Conservation (phyloP, 306 rosid genomes). For the Casuarina glauca region DNA sequence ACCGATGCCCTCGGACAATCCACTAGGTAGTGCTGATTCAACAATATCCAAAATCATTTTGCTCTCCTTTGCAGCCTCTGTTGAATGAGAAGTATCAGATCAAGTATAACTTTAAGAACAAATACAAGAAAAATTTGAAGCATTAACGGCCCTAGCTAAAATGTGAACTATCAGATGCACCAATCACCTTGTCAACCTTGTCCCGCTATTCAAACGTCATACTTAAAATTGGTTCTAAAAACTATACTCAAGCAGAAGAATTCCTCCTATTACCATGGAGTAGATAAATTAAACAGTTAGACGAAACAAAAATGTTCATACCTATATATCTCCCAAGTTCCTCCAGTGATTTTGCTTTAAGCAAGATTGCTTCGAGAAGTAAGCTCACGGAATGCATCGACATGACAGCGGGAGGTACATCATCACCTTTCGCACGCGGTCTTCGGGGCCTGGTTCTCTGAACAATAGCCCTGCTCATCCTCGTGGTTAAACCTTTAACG, state of each 20-base stretch:
- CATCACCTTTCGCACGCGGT: conserved; percentile 52
- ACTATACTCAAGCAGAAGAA: neutral
- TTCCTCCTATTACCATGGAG: neutral
- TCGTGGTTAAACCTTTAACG: conserved; percentile 54
- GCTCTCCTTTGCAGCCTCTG: conserved; percentile 91
- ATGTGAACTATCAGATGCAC: conserved; percentile 2
- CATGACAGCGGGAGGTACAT: conserved; percentile 56
- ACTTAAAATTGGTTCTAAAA: neutral
- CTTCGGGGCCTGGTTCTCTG: conserved; percentile 59
- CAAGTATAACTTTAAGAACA: conserved; percentile 10
- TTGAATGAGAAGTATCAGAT: conserved; percentile 31
- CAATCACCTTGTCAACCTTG: conserved; percentile 15
- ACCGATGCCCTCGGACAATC: conserved; percentile 62
- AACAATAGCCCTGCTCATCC: conserved; percentile 73
- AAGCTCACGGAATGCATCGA: conserved; percentile 95
- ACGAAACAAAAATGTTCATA: conserved; percentile 30
- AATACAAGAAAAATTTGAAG: conserved; percentile 9
- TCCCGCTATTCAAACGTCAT: conserved; percentile 20
- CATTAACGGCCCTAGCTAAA: conserved; percentile 20
- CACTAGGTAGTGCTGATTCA: conserved; percentile 76
- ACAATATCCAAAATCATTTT: conserved; percentile 75
- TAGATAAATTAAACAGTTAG: neutral
- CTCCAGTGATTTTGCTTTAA: conserved; percentile 83
- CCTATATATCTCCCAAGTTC: conserved; percentile 68
- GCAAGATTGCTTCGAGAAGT: conserved; percentile 85